A percentile compares a stretch with the other conserved stretches of the same genome.
Evolutionary conservation across 305 asterid species (phyloP).

Genomic region (Lippia alba): DNA sequence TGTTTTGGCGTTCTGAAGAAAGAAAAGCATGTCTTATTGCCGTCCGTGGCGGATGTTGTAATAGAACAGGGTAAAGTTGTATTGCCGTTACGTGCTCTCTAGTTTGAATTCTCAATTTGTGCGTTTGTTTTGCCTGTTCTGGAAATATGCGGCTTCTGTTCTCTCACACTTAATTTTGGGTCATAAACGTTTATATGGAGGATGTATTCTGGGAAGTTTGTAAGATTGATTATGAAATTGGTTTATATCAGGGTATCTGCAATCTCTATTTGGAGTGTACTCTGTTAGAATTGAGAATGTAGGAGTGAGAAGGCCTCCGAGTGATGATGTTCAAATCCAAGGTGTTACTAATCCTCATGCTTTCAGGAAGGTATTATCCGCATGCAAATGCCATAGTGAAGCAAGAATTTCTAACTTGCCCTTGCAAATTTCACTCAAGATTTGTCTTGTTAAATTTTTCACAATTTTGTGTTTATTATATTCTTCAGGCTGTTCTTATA

Average conservation of each 20-base stretch:
- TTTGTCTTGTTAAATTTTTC: neutral
- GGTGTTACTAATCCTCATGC: slow-evolving; percentile 72
- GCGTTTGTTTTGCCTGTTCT: neutral
- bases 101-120: neutral
- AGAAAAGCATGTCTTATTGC: slow-evolving; percentile 68
- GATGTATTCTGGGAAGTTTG: neutral
- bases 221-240: slow-evolving; percentile 15
- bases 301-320: slow-evolving; percentile 77
- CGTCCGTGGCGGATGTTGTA: slow-evolving; percentile 68
- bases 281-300: slow-evolving; percentile 71
- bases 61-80: slow-evolving; percentile 70
- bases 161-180: no score
- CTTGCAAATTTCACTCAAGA: neutral
- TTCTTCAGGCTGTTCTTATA: slow-evolving; percentile 68
- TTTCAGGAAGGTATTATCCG: slow-evolving; percentile 62
- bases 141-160: no score
- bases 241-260: slow-evolving; percentile 63
- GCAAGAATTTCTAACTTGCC: neutral
- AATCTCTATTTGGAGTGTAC: slow-evolving; percentile 67
- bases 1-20: slow-evolving; percentile 69
- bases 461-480: slow-evolving; percentile 9
- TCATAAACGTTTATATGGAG: neutral
- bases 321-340: slow-evolving; percentile 74
- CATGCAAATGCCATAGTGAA: slow-evolving; percentile 6
- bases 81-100: neutral